Conservation (phyloP, 1,139 yeast species). For the Eremothecium gossypii region DNA sequence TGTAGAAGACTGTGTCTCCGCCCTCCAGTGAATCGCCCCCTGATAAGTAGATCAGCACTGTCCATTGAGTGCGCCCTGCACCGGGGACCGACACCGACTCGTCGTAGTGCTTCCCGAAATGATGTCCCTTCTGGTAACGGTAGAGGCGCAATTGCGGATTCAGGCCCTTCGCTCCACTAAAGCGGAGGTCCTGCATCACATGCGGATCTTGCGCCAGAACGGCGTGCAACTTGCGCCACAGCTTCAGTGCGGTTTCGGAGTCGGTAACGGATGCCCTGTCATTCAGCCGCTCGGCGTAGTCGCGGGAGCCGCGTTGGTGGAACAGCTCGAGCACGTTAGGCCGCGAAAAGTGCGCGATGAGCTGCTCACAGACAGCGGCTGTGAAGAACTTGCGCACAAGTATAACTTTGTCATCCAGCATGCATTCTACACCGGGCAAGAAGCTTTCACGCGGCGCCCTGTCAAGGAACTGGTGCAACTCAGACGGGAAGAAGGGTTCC, state of each 20-base stretch:
- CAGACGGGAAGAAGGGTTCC: too few species aligned
- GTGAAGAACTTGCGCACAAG: conserved; percentile 8
- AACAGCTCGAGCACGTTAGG: conserved; percentile 38
- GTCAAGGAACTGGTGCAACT: too few species aligned
- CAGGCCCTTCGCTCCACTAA: conserved; percentile 39
- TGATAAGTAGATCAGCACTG: conserved; percentile 48
- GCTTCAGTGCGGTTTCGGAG: conserved; percentile 31
- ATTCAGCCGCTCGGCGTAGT: conserved; percentile 52
- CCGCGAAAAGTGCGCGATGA: conserved; percentile 34
- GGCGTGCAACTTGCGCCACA: conserved; percentile 39
- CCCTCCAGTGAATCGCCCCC: conserved; percentile 49
- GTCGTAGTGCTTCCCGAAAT: conserved; percentile 56
- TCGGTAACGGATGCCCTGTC: conserved; percentile 43
- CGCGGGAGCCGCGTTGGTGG: conserved; percentile 40
- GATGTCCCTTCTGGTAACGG: conserved; percentile 49
- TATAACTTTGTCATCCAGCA: conserved; percentile 9
- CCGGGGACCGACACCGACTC: conserved; percentile 39
- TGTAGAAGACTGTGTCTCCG: conserved; percentile 55
- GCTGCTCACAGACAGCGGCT: conserved; percentile 33
- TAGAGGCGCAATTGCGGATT: conserved; percentile 52
- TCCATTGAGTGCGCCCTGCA: conserved; percentile 42
- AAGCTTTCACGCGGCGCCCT: background rate
- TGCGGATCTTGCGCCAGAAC: conserved; percentile 25
- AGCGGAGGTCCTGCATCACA: conserved; percentile 32
- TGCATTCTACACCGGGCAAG: conserved; percentile 7